phyloP scores from a whole-genome alignment of 257 asterid genomes.

The Apocynum venetum region DNA sequence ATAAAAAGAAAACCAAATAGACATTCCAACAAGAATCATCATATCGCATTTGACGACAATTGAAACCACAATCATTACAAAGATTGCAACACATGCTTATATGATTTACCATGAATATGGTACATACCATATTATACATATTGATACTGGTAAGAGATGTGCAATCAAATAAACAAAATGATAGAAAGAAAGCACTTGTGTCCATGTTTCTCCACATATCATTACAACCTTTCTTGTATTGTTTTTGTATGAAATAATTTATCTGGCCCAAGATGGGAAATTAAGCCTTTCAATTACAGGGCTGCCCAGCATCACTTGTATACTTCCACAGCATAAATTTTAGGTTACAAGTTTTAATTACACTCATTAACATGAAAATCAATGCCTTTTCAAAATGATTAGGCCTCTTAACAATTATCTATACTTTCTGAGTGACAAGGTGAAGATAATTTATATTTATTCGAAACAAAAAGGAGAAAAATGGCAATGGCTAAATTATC shows the following conservation, averaged over 20 bases:
- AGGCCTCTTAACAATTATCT: not conserved
- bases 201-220: not conserved
- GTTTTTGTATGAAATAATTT: not conserved
- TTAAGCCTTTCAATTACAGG: not conserved
- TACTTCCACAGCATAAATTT: not conserved
- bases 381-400: no score
- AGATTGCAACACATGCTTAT: not conserved
- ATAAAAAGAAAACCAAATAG: slow-evolving; percentile 19
- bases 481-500: not conserved
- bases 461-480: not conserved
- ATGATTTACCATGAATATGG: not conserved
- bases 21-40: slow-evolving; percentile 2
- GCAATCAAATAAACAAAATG: not conserved
- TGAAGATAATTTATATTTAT: not conserved
- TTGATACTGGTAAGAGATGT: not conserved
- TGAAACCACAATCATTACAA: not conserved
- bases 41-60: not conserved
- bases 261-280: not conserved
- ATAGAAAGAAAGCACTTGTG: not conserved
- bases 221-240: not conserved
- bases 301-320: not conserved
- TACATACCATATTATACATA: not conserved
- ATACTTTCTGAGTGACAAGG: not conserved
- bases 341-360: not conserved
- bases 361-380: no score